A percentile compares a stretch with the other conserved stretches of the same genome.
phyloP scores from a whole-genome alignment of 352 stramenopile genomes.

The Globisporangium polare region DNA sequence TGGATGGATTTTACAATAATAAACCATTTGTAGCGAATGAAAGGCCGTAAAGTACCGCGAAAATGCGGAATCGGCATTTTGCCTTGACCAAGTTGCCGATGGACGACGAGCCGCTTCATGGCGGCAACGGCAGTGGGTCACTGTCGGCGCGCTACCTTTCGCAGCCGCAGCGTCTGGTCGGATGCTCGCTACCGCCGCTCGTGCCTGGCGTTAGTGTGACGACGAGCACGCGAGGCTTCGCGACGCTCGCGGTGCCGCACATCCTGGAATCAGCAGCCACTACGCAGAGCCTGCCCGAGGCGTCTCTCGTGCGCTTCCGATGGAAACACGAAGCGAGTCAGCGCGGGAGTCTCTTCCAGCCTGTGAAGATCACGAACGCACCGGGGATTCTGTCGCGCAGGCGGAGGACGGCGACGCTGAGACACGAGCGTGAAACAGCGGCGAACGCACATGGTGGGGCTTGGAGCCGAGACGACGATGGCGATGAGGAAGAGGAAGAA shows the following conservation, averaged over 20 bases:
- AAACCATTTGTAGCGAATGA: slow-evolving; percentile 2
- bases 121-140: background rate
- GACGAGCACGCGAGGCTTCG: background rate
- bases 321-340: slow-evolving; percentile 5
- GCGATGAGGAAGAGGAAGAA: background rate
- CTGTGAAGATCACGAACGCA: slow-evolving; percentile 12
- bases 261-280: slow-evolving; percentile 14
- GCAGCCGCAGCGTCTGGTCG: slow-evolving; percentile 13
- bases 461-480: background rate
- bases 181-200: slow-evolving; percentile 10
- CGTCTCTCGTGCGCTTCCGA: slow-evolving; percentile 13
- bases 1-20: background rate
- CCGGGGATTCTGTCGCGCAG: background rate
- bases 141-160: slow-evolving; percentile 9
- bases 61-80: slow-evolving; percentile 7
- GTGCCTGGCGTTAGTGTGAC: background rate
- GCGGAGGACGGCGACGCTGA: background rate
- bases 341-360: slow-evolving; percentile 16
- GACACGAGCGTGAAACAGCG: background rate
- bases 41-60: background rate
- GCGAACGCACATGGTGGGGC: background rate
- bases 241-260: slow-evolving; percentile 14
- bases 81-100: background rate
- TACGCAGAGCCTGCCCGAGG: slow-evolving; percentile 8
- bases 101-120: background rate